Percentiles rank a stretch among this genome's conserved stretches.
Conservation (phyloP, 805 yeast genomes). For the Maudiozyma serrabonitensis region DNA sequence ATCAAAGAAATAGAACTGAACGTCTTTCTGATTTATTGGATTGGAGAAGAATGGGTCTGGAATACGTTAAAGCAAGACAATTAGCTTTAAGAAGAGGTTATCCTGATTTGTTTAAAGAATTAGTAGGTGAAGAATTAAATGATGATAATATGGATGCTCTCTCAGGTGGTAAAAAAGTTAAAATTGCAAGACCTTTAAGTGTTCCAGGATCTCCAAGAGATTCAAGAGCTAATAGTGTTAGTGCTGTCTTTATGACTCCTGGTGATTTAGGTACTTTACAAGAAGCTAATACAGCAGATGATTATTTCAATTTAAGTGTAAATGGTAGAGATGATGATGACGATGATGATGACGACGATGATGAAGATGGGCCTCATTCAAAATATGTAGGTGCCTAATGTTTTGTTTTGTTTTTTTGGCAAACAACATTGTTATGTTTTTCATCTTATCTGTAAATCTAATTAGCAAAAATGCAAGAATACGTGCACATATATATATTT, state of each 20-base stretch:
- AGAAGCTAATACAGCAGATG: slow-evolving; percentile 75
- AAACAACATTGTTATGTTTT: too few relatives aligned
- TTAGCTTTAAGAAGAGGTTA: slow-evolving; percentile 88
- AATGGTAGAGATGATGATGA: slow-evolving; percentile 33
- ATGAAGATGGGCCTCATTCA: neutral
- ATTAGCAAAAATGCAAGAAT: neutral
- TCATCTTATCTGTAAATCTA: neutral
- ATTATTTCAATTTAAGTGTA: slow-evolving; percentile 46
- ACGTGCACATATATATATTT: neutral
- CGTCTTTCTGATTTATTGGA: slow-evolving; percentile 85
- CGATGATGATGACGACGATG: slow-evolving; percentile 28
- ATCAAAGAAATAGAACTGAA: slow-evolving; percentile 95
- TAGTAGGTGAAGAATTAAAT: slow-evolving; percentile 24
- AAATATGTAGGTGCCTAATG: neutral
- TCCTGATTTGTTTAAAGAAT: slow-evolving; percentile 61
- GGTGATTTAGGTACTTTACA: slow-evolving; percentile 96
- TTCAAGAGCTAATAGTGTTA: slow-evolving; percentile 12
- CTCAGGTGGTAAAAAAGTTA: slow-evolving; percentile 39
- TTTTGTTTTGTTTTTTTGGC: too few relatives aligned
- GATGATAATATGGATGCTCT: slow-evolving; percentile 24
- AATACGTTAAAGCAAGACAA: slow-evolving; percentile 89
- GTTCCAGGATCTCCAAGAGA: slow-evolving; percentile 95
- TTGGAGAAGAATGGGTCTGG: slow-evolving; percentile 98
- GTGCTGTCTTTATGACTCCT: slow-evolving; percentile 78
- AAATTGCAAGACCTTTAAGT: slow-evolving; percentile 82